These are phyloP conservation scores for Lojkania enalia DNA, from an alignment of 2,329 filamentous ascomycete genomes.

Conservation along the genomic window DNA sequence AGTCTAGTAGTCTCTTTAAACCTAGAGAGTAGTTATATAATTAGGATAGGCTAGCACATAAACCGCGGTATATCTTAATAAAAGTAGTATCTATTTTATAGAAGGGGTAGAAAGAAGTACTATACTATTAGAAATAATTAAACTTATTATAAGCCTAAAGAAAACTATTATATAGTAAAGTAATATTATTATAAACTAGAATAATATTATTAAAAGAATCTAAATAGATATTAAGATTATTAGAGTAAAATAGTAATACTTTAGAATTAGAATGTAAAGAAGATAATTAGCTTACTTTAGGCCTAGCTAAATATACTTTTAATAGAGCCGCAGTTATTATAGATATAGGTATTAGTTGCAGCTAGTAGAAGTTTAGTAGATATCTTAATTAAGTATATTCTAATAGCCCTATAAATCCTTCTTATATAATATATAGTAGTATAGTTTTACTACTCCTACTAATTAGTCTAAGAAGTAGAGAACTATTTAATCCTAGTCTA, in stretches of 20 bases:
- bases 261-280: too few species aligned
- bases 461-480: not conserved
- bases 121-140: too few species aligned
- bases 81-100: too few species aligned
- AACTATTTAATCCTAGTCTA: not conserved
- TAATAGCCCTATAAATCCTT: constrained; percentile 1
- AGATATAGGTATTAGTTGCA: not conserved
- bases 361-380: not conserved
- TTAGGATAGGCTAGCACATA: too few species aligned
- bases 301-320: too few species aligned
- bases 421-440: constrained; percentile 1
- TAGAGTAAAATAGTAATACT: not conserved
- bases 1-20: too few species aligned
- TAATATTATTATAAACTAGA: not conserved
- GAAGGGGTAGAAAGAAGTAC: too few species aligned
- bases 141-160: too few species aligned
- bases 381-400: not conserved
- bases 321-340: not conserved
- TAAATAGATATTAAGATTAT: not conserved
- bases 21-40: too few species aligned
- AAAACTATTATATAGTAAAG: too few species aligned
- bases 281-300: too few species aligned
- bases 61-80: too few species aligned
- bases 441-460: not conserved
- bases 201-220: not conserved